A percentile compares a stretch with the other conserved stretches of the same genome.
These are phyloP conservation scores for Collybiopsis confluens DNA, from an alignment of 768 basidiomycete genomes.

Conservation along the genomic window DNA sequence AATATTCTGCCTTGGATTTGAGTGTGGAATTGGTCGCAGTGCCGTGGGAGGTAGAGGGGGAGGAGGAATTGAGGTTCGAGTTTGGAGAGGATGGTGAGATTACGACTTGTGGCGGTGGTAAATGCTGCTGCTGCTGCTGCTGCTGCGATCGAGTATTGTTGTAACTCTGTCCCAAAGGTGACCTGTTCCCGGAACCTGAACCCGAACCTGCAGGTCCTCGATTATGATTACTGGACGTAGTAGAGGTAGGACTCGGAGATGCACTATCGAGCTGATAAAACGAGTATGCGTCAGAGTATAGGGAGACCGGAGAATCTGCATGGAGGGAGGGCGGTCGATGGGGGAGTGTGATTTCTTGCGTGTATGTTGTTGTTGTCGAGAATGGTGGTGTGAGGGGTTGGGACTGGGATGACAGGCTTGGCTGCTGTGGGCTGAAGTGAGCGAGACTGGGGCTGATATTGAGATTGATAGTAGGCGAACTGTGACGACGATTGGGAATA, in stretches of 20 bases:
- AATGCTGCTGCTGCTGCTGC: constrained; percentile 3
- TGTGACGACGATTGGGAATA: no score
- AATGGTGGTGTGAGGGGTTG: constrained; percentile 8
- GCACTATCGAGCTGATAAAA: constrained; percentile 56
- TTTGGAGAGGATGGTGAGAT: constrained; percentile 6
- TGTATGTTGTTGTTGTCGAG: constrained; percentile 8
- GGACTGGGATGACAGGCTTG: no score
- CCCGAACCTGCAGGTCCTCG: constrained; percentile 11
- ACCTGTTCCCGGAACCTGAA: constrained; percentile 10
- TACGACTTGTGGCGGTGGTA: constrained; percentile 8
- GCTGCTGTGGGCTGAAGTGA: no score
- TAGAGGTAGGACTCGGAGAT: constrained; percentile 21
- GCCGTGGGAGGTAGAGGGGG: not conserved
- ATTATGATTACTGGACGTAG: constrained; percentile 4
- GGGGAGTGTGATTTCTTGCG: constrained; percentile 17
- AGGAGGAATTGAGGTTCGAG: constrained; percentile 3
- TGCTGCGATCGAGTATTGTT: constrained; percentile 7
- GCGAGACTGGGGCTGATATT: no score
- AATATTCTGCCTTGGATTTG: constrained; percentile 52
- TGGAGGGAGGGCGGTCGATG: constrained; percentile 32
- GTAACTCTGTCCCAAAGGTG: no score
- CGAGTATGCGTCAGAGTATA: constrained; percentile 62
- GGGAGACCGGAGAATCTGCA: constrained; percentile 31
- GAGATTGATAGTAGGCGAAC: no score
- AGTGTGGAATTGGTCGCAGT: not conserved